These are phyloP conservation scores for Sporisorium graminicola DNA, from an alignment of 1,284 basidiomycete genomes.

Conservation along the genomic window DNA sequence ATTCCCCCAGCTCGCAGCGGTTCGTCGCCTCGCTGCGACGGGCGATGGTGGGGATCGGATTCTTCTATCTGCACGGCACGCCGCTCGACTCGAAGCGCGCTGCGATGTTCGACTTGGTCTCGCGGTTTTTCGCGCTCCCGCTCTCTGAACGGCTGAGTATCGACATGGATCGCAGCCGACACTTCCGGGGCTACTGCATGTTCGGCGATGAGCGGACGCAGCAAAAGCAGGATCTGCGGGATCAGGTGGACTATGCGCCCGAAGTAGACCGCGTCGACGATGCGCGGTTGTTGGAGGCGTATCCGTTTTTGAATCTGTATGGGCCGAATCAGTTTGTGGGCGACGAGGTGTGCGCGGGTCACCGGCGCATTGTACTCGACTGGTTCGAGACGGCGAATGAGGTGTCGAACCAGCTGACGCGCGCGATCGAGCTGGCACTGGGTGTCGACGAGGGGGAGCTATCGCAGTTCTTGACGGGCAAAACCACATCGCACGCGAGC, in stretches of 20 bases:
- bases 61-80: constrained; percentile 58
- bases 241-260: constrained; percentile 52
- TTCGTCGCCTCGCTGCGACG: constrained; percentile 46
- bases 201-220: constrained; percentile 58
- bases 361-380: constrained; percentile 27
- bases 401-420: constrained; percentile 46
- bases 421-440: constrained; percentile 53
- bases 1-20: constrained; percentile 15
- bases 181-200: constrained; percentile 60
- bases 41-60: constrained; percentile 55
- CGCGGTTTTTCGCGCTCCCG: constrained; percentile 49
- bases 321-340: constrained; percentile 60
- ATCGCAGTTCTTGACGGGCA: constrained; percentile 34
- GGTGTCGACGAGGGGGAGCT: constrained; percentile 39
- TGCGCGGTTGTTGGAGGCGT: constrained; percentile 4
- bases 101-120: constrained; percentile 40
- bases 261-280: constrained; percentile 20
- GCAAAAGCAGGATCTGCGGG: constrained; percentile 48
- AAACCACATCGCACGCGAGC: constrained; percentile 4
- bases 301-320: constrained; percentile 50
- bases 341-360: constrained; percentile 31
- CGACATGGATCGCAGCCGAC: constrained; percentile 47
- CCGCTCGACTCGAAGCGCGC: constrained; percentile 36
- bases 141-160: constrained; percentile 35
- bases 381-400: constrained; percentile 44